Percentiles rank a stretch among this genome's conserved stretches.
phyloP scores from a whole-genome alignment of 345 rosid species.

The Camelina neglecta region DNA sequence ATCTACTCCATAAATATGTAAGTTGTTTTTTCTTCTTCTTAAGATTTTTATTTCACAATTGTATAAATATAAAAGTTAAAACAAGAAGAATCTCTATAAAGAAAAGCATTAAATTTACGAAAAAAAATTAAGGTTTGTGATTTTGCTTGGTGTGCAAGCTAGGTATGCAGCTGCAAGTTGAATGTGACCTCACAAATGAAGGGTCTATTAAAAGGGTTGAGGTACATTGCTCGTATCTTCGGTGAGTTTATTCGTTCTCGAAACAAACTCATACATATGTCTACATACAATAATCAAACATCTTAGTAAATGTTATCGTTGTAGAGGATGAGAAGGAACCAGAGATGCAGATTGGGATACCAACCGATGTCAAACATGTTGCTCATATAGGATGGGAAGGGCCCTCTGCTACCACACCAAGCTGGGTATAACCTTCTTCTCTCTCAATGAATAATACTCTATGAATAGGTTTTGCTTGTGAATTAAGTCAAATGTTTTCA shows the following conservation, averaged over 20 bases:
- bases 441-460: not conserved
- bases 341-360: slow-evolving; percentile 82
- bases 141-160: slow-evolving; percentile 32
- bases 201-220: slow-evolving; percentile 72
- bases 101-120: not conserved
- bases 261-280: not conserved
- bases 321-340: slow-evolving; percentile 79
- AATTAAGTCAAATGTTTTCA: slow-evolving; percentile 45
- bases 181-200: slow-evolving; percentile 52
- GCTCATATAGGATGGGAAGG: slow-evolving; percentile 97
- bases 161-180: slow-evolving; percentile 37
- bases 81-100: not conserved
- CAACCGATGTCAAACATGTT: slow-evolving; percentile 96
- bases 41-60: not conserved
- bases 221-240: slow-evolving; percentile 81
- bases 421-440: slow-evolving; percentile 55
- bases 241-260: slow-evolving; percentile 46
- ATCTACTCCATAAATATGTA: slow-evolving; percentile 36
- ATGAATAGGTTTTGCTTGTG: slow-evolving; percentile 41
- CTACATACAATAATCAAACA: not conserved
- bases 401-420: slow-evolving; percentile 59
- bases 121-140: not conserved
- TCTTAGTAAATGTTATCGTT: slow-evolving; percentile 20
- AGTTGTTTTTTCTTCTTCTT: slow-evolving; percentile 6
- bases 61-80: not conserved